phyloP scores from a whole-genome alignment of 805 yeast species.

The Ogataea corticis region DNA sequence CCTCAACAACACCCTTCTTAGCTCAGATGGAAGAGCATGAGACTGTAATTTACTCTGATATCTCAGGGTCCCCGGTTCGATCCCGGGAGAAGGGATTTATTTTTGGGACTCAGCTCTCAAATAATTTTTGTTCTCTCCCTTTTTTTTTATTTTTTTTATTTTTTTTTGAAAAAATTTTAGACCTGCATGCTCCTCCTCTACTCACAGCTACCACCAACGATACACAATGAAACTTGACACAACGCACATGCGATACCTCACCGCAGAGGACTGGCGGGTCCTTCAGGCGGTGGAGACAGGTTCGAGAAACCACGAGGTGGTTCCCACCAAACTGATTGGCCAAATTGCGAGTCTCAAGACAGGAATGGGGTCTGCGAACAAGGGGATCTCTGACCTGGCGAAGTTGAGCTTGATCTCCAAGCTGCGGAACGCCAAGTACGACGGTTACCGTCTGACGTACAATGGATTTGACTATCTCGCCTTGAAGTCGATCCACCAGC shows the following conservation, averaged over 20 bases:
- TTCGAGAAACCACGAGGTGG: slow-evolving; percentile 89
- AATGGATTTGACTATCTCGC: slow-evolving; percentile 93
- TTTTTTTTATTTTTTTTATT: neutral
- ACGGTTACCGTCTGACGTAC: slow-evolving; percentile 88
- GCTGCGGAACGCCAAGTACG: slow-evolving; percentile 88
- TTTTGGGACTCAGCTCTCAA: neutral
- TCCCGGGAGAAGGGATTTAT: slow-evolving; percentile 32
- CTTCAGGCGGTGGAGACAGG: slow-evolving; percentile 90
- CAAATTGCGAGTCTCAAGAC: slow-evolving; percentile 77
- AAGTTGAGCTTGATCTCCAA: slow-evolving; percentile 76
- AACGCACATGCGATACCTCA: slow-evolving; percentile 88
- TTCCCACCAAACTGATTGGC: slow-evolving; percentile 83
- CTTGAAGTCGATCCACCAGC: slow-evolving; percentile 74
- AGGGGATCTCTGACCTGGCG: slow-evolving; percentile 82
- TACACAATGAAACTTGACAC: slow-evolving; percentile 90
- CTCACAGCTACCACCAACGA: slow-evolving; percentile 12
- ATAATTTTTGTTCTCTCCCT: neutral
- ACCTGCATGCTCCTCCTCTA: neutral
- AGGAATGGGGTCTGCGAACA: slow-evolving; percentile 65
- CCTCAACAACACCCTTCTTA: slow-evolving; percentile 21
- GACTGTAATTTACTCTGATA: slow-evolving; percentile 30
- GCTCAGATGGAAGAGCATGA: slow-evolving; percentile 31
- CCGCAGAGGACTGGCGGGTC: slow-evolving; percentile 87
- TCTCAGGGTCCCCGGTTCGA: slow-evolving; percentile 37
- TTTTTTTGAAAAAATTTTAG: slow-evolving; percentile 1